Percentiles rank a stretch among this genome's conserved stretches.
phyloP scores from a whole-genome alignment of 1,139 yeast species.

The Candida pseudoviswanathii region DNA sequence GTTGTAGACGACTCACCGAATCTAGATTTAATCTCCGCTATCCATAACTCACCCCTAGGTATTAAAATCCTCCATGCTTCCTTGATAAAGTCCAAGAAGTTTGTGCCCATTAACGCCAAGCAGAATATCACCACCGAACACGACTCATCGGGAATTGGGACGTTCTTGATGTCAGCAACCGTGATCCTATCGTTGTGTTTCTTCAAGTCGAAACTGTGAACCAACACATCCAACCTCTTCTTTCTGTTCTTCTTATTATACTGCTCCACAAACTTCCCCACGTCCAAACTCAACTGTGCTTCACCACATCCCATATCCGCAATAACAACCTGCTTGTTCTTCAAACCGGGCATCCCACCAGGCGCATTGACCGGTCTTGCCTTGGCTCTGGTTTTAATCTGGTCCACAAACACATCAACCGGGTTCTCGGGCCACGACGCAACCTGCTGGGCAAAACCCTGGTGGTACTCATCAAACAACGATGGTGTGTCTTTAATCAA shows the following conservation, averaged over 20 bases:
- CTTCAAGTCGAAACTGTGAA: constrained; percentile 89
- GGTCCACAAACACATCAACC: constrained; percentile 80
- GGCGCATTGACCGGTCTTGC: constrained; percentile 83
- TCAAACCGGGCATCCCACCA: constrained; percentile 84
- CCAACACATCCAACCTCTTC: constrained; percentile 53
- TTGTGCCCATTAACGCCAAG: constrained; percentile 95
- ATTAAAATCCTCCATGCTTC: constrained; percentile 88
- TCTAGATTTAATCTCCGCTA: constrained; percentile 94
- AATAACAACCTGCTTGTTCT: constrained; percentile 59
- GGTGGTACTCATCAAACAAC: constrained; percentile 90
- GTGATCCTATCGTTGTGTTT: constrained; percentile 86
- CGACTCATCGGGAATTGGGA: constrained; percentile 77
- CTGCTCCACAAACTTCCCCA: constrained; percentile 50
- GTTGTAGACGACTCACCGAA: constrained; percentile 54
- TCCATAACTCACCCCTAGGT: constrained; percentile 95
- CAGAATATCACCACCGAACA: constrained; percentile 89
- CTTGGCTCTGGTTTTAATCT: constrained; percentile 59
- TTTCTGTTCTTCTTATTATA: constrained; percentile 34
- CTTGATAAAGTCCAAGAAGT: constrained; percentile 83
- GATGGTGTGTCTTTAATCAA: constrained; percentile 81
- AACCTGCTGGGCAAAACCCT: constrained; percentile 93
- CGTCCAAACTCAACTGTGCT: constrained; percentile 77
- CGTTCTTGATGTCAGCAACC: constrained; percentile 91
- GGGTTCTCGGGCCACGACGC: constrained; percentile 99
- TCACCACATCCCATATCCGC: constrained; percentile 99